Percentiles rank a stretch among this genome's conserved stretches.
Evolutionary conservation across 306 rosid genomes (phyloP).

Genomic region (Mucuna pruriens): DNA sequence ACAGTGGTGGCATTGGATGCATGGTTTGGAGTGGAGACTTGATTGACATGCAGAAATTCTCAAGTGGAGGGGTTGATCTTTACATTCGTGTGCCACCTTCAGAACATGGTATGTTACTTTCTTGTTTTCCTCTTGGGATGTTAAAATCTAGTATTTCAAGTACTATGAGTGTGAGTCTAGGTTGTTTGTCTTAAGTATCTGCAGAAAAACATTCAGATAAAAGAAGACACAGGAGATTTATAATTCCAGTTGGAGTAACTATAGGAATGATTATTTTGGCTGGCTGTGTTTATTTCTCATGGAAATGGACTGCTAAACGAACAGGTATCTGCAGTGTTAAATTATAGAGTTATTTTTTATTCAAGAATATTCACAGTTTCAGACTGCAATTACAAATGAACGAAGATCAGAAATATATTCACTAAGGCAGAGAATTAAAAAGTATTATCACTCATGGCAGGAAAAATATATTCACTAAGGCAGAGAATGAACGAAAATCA

Average conservation of each 20-base stretch:
- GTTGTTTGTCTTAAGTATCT: neutral
- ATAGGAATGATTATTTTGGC: neutral
- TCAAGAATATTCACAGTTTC: neutral
- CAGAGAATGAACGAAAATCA: neutral
- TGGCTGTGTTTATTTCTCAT: neutral
- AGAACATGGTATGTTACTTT: conserved; percentile 37
- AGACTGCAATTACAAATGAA: no score
- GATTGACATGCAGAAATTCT: conserved; percentile 10
- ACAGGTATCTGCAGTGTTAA: neutral
- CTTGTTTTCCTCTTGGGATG: neutral
- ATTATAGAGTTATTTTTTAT: neutral
- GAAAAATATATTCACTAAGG: neutral
- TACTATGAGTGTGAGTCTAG: neutral
- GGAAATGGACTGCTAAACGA: neutral
- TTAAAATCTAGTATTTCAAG: neutral
- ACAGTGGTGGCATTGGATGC: conserved; percentile 29
- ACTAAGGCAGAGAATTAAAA: no score
- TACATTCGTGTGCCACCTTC: conserved; percentile 20
- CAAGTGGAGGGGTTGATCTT: conserved; percentile 26
- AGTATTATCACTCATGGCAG: neutral
- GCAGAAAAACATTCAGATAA: conserved; percentile 15
- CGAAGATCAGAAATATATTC: no score
- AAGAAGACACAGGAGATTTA: neutral
- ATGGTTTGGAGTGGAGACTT: conserved; percentile 20
- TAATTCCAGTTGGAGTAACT: neutral